Base-by-base conservation (phyloP, 2,329 filamentous ascomycete species). In the Aureobasidium sp. region DNA sequence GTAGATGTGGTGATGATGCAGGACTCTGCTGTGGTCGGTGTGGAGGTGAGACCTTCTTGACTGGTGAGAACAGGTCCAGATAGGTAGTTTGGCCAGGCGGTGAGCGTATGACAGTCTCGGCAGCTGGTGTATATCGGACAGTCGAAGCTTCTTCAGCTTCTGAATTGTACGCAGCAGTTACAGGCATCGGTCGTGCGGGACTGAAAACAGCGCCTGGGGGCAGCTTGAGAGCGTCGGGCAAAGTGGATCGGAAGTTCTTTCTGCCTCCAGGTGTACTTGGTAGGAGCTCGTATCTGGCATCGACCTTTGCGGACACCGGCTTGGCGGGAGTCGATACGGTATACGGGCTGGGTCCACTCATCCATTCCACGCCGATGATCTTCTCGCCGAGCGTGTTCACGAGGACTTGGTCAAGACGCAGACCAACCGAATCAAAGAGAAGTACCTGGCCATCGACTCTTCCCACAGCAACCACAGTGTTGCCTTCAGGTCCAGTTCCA, bases 351-450 rank as follows among this genome's bases (percentile, higher is more conserved):
- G 67, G 59, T 9, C 78, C 79, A 31, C 71, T 66, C 25, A 75
- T 73, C 83, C 83, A 85, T 65, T 84, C 80, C 0, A 85, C 70
- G 48, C 76, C 75, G 16, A 82, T 71, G 11, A 85, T 71, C 5
- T 72, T 75, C 31, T 77, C 73, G 15, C 74, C 74, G 6, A 59
- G 66, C 1, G 68, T 66, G 50, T 76, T 72, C 25, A 84, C 69
- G 2, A 67, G 65, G 16, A 78, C 71, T 64, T 82, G 76, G 23
- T 76, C 74, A 16, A 83, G 69, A 10, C 80, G 70, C 6, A 80
- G 68, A 0, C 84, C 84, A 6, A 81, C 68, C 1, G 73, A 70
- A 65, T 84, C 78, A 70, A 81, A 85, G 0, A 85, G 59, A 5
- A 80, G 66, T 1, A 85, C 79, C 48, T 78, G 81, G 3, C 83